Evolutionary conservation across 2,329 filamentous ascomycete species (phyloP).

Genomic region (Talaromyces sp.): DNA sequence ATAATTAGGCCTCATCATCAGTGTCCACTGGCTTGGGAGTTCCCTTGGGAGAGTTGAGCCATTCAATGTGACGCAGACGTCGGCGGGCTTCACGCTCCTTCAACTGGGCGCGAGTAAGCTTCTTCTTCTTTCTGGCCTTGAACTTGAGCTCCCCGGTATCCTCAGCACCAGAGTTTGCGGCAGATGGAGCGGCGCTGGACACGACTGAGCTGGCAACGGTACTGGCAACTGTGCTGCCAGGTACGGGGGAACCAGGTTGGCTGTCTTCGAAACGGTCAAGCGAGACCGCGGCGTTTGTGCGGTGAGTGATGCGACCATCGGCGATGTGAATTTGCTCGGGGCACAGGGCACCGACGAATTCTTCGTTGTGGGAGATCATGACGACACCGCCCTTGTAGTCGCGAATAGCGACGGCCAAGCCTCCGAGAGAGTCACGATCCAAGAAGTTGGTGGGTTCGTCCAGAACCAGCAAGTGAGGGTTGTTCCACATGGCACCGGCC

Average conservation of each 20-base stretch:
- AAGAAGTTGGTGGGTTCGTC: constrained; percentile 99
- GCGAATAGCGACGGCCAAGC: constrained; percentile 92
- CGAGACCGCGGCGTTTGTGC: constrained; percentile 67
- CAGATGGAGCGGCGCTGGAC: constrained; percentile 54
- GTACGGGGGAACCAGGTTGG: constrained; percentile 49
- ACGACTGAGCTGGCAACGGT: constrained; percentile 56
- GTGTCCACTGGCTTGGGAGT: constrained; percentile 73
- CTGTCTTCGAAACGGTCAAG: constrained; percentile 84
- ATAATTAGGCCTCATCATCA: constrained; percentile 59
- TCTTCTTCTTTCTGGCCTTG: constrained; percentile 88
- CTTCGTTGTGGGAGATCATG: constrained; percentile 99
- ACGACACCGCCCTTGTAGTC: constrained; percentile 98
- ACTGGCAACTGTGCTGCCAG: constrained; percentile 21
- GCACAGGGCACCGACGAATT: constrained; percentile 93
- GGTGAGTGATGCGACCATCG: constrained; percentile 80
- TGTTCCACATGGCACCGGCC: constrained; percentile 97
- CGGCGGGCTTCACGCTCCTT: constrained; percentile 90
- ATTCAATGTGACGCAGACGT: constrained; percentile 74
- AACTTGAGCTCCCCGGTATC: constrained; percentile 81
- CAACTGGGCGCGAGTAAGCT: constrained; percentile 92
- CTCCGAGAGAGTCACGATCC: constrained; percentile 94
- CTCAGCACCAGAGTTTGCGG: constrained; percentile 73
- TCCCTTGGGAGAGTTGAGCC: constrained; percentile 79
- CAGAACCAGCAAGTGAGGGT: constrained; percentile 92
- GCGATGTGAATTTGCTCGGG: constrained; percentile 94